Base-by-base conservation (phyloP, 2,329 filamentous ascomycete species). In the Sphaerostilbella broomeana region DNA sequence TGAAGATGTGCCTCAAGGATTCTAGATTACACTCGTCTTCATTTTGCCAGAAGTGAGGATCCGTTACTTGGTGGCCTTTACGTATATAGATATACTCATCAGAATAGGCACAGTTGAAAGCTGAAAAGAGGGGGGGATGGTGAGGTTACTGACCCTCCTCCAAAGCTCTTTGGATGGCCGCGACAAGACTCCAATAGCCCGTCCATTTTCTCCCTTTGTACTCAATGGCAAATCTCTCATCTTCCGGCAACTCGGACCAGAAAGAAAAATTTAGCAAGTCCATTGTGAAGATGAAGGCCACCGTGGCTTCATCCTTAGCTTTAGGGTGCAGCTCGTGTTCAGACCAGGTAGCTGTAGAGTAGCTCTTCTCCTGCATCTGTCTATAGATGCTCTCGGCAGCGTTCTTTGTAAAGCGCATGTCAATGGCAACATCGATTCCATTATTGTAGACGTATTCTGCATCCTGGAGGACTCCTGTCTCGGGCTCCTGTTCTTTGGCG, bases 221-320 rank as follows among this genome's bases (percentile, higher is more conserved):
- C 42, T 86, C 81, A 28, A 98, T 75, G 8, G 84, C 75, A 60
- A 90, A 98, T 9, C 87, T 73, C 52, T 90, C 79, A 5, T 79
- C 72, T 9, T 84, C 80, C 0, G 69, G 61, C 30, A 64, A 57
- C 37, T 86, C 81, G 11, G 86, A 94, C 92, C 92, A 98, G 61
- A 98, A 98, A 16, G 83, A 94, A 58, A 97, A 98, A 59, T 98
- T 98, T 35, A 98, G 68, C 19, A 98, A 62, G 59, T 98, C 92
- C 87, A 98, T 94, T 15, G 86, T 87, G 59, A 98, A 97, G 53
- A 98, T 90, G 58, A 98, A 97, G 47, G 86, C 82, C 16, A 94
- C 78, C 0, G 87, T 89, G 35, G 64, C 73, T 54, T 86, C 84
- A 56, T 94, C 81, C 55, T 87, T 87, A 28, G 75, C 54, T 59